phyloP scores from a whole-genome alignment of 2,329 filamentous ascomycete genomes.

The Apiospora aurea region DNA sequence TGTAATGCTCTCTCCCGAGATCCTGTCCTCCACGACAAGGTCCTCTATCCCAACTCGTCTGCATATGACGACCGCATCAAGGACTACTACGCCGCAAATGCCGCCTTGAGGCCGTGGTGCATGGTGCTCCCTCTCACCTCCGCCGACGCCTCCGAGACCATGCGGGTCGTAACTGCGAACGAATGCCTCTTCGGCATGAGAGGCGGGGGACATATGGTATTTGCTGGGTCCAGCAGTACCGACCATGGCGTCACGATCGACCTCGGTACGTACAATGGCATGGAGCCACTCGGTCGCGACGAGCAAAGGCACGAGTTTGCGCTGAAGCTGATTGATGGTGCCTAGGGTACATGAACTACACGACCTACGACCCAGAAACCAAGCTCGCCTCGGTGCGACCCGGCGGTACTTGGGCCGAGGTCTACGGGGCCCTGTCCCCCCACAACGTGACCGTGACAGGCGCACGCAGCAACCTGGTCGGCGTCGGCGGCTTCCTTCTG shows the following conservation, averaged over 20 bases:
- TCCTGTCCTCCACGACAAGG: not conserved
- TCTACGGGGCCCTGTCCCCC: conserved; percentile 31
- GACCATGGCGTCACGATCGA: conserved; percentile 30
- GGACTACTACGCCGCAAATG: conserved; percentile 47
- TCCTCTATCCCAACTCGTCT: not conserved
- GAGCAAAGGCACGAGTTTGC: no score
- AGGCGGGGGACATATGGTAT: conserved; percentile 38
- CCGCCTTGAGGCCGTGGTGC: conserved; percentile 45
- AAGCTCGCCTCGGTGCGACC: conserved; percentile 41
- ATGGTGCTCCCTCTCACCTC: conserved; percentile 44
- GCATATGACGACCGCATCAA: conserved; percentile 34
- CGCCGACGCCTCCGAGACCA: conserved; percentile 45
- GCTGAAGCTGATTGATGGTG: not conserved
- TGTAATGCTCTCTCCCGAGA: not conserved
- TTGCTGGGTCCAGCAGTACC: conserved; percentile 34
- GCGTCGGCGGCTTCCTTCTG: conserved; percentile 37
- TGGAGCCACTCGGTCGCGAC: not conserved
- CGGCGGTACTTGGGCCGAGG: conserved; percentile 35
- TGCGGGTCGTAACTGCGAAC: conserved; percentile 42
- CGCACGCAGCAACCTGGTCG: conserved; percentile 35
- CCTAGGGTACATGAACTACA: conserved; percentile 37
- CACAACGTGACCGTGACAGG: conserved; percentile 32
- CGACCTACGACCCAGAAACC: conserved; percentile 39
- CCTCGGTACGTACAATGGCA: conserved; percentile 16
- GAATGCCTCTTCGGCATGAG: conserved; percentile 48